Evolutionary conservation across 2,329 filamentous ascomycete species (phyloP).

Genomic region (Exophiala xenobiotica): DNA sequence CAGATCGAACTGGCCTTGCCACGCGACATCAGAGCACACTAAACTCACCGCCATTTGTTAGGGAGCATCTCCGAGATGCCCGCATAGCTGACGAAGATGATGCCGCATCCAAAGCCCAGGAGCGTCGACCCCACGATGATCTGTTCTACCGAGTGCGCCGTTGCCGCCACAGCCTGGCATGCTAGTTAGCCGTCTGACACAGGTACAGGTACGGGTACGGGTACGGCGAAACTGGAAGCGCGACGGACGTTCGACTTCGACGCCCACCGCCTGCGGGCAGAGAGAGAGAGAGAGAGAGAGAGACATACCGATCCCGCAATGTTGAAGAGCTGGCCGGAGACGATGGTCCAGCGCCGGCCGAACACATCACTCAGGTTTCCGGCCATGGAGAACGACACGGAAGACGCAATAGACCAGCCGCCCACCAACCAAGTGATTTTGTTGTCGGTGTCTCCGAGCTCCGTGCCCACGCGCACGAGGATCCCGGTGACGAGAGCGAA

Average conservation of each 20-base stretch:
- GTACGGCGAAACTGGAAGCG: background rate
- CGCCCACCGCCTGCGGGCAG: no score
- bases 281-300: no score
- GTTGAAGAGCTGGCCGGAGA: constrained; percentile 22
- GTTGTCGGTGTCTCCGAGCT: constrained; percentile 11
- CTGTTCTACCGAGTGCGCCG: constrained; percentile 36
- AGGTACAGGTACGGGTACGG: no score
- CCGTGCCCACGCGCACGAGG: constrained; percentile 14
- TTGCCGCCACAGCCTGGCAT: constrained; percentile 35
- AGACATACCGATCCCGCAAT: background rate
- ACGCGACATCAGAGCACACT: no score
- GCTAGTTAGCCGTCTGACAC: no score
- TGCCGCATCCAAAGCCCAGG: constrained; percentile 39
- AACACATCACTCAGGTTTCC: constrained; percentile 40
- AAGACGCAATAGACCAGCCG: constrained; percentile 16
- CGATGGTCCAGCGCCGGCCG: constrained; percentile 38
- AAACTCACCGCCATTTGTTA: constrained; percentile 38
- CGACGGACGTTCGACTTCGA: background rate
- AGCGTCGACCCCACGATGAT: constrained; percentile 38
- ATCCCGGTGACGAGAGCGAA: constrained; percentile 32
- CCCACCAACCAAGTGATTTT: constrained; percentile 19
- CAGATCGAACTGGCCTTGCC: no score
- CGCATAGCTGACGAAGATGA: constrained; percentile 39
- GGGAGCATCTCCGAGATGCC: constrained; percentile 40
- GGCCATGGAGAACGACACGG: constrained; percentile 32